Base-by-base conservation (phyloP, 2,329 filamentous ascomycete genomes). In the Aspergillus pseudotamarii region DNA sequence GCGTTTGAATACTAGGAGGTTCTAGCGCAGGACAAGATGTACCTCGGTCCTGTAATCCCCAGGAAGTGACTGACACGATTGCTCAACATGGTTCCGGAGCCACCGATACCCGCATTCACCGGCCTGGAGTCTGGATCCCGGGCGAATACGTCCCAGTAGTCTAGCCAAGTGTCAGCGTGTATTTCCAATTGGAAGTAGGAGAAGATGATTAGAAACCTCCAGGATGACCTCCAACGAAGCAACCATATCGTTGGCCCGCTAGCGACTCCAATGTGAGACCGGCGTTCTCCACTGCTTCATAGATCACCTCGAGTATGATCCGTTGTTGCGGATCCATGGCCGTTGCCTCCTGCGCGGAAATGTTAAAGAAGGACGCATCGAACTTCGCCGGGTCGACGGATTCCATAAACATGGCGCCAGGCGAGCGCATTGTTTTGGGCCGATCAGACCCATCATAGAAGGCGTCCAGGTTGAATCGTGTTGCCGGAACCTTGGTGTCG, bases 281-380 rank as follows among this genome's bases (percentile, higher is more conserved):
- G 9, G 59, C 60, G 14, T 63, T 62, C 36, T 66, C 64, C 1
- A 66, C 30, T 0, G 48, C 62, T n/a, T 64, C 59, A 21, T 62
- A 66, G 11, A 64, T 55, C 3, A 60, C 58, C 28, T 66, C 63
- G 0, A 66, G 30, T 3, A 66, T 32, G 1, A 62, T 36, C 1
- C 60, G 60, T 23, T 65, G 62, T 32, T 66, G 62, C 12, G 64
- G 64, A 12, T 66, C 64, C 60, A 66, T 66, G 12, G 62, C 46
- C 11, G 46, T 59, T 11, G 63, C 62, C 28, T 66, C 64, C 23
- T 58, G 38, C 1, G 60, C 57, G 19, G 64, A 55, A 19, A 66
- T 66, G 26, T 60, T 61, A 38, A 66, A 66, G 21, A 66, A 66
- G 1, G 60, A 36, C 2, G 64, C 64, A 21, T 66, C 64, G 28